These are phyloP conservation scores for Mediolabrus comicus DNA, from an alignment of 108 stramenopile genomes.

Conservation along the genomic window DNA sequence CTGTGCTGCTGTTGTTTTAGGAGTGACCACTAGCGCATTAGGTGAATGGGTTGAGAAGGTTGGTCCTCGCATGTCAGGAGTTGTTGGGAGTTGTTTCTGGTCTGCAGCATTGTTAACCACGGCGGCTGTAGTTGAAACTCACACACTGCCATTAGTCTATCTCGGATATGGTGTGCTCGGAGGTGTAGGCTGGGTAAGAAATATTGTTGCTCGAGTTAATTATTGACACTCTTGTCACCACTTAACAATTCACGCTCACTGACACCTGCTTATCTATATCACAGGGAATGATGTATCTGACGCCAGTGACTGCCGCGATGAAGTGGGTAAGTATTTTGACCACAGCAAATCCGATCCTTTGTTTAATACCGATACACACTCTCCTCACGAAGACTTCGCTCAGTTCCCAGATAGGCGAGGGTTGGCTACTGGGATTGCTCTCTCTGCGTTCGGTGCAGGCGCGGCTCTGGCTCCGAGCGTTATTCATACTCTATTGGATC, in stretches of 20 bases:
- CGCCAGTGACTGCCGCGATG: slow-evolving; percentile 77
- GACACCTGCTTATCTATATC: too few relatives aligned
- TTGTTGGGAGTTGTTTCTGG: slow-evolving; percentile 52
- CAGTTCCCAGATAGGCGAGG: slow-evolving; percentile 87
- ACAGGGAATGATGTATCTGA: slow-evolving; percentile 74
- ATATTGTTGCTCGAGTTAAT: too few relatives aligned
- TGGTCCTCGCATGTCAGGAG: slow-evolving; percentile 54
- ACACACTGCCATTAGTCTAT: slow-evolving; percentile 77
- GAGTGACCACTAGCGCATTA: slow-evolving; percentile 60
- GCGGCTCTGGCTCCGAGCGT: slow-evolving; percentile 80
- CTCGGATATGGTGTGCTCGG: slow-evolving; percentile 72
- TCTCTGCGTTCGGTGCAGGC: slow-evolving; percentile 85
- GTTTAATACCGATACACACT: too few relatives aligned
- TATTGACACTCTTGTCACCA: too few relatives aligned
- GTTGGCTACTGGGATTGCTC: slow-evolving; percentile 74
- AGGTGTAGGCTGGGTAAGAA: slow-evolving; percentile 82
- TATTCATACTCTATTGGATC: slow-evolving; percentile 59
- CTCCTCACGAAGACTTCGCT: too few relatives aligned
- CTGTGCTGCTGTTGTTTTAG: slow-evolving; percentile 61
- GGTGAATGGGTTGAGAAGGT: slow-evolving; percentile 68
- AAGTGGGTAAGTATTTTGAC: too few relatives aligned
- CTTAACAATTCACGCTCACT: too few relatives aligned
- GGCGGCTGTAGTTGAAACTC: slow-evolving; percentile 57
- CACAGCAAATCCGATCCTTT: too few relatives aligned
- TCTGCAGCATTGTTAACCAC: slow-evolving; percentile 58